phyloP scores from a whole-genome alignment of 768 basidiomycete species.

The Boletellus ananiceps region DNA sequence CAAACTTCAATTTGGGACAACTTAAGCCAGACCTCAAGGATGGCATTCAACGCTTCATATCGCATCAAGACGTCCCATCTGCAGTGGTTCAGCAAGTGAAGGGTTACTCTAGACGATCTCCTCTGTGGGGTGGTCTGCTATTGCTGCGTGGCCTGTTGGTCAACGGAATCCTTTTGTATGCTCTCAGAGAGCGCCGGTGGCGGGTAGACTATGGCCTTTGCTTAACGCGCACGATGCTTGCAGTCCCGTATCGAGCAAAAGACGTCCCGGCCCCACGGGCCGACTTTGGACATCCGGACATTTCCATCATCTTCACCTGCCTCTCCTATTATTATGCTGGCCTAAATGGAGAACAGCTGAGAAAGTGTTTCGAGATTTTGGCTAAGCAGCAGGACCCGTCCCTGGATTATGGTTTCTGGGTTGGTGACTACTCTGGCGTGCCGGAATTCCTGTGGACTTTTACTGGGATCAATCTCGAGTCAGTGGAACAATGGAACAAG shows the following conservation, averaged over 20 bases:
- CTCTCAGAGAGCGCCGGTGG: constrained; percentile 23
- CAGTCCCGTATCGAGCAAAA: constrained; percentile 27
- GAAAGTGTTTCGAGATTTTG: neutral
- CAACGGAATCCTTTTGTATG: constrained; percentile 16
- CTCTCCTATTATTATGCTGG: constrained; percentile 25
- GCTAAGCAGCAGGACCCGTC: constrained; percentile 15
- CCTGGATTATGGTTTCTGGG: constrained; percentile 18
- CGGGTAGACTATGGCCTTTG: constrained; percentile 23
- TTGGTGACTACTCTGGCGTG: constrained; percentile 20
- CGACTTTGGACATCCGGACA: constrained; percentile 28
- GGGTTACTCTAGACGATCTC: neutral
- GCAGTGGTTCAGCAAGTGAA: neutral
- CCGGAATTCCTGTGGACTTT: constrained; percentile 30
- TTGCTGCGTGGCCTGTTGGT: constrained; percentile 32
- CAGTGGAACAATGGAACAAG: constrained; percentile 27
- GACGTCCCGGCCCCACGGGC: constrained; percentile 21
- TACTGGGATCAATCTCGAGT: constrained; percentile 40
- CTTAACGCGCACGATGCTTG: constrained; percentile 14
- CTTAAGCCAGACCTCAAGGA: neutral
- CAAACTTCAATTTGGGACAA: constrained; percentile 3
- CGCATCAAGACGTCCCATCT: constrained; percentile 1
- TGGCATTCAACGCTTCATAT: constrained; percentile 15
- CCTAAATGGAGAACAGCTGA: constrained; percentile 4
- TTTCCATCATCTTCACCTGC: constrained; percentile 12
- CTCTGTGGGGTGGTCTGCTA: constrained; percentile 20